Evolutionary conservation across 2,329 filamentous ascomycete genomes (phyloP).

Genomic region (Xylaria sp.): DNA sequence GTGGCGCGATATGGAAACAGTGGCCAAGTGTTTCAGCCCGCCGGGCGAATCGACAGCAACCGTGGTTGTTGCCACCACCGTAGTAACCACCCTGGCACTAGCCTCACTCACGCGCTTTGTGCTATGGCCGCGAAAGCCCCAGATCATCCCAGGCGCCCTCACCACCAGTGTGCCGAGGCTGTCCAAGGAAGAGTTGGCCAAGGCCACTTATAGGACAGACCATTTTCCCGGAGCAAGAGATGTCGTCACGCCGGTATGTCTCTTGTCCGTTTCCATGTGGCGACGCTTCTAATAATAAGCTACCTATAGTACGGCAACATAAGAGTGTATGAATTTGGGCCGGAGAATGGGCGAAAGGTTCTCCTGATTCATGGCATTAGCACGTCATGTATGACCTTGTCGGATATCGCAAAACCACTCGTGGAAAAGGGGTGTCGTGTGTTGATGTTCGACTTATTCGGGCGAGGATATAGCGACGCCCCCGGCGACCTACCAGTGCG

Average conservation of each 20-base stretch:
- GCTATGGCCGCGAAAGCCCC: conserved; percentile 55
- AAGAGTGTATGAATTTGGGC: conserved; percentile 85
- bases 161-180: conserved; percentile 53
- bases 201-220: conserved; percentile 70
- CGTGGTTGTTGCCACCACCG: conserved; percentile 53
- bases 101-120: conserved; percentile 49
- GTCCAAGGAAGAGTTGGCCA: conserved; percentile 50
- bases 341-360: conserved; percentile 76
- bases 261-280: neutral
- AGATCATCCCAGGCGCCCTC: conserved; percentile 57
- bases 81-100: conserved; percentile 54
- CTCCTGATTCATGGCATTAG: conserved; percentile 86
- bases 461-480: conserved; percentile 72
- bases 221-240: conserved; percentile 78
- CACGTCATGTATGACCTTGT: conserved; percentile 79
- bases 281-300: conserved; percentile 1
- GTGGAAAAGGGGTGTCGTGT: conserved; percentile 78
- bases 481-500: conserved; percentile 71
- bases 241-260: conserved; percentile 70
- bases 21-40: conserved; percentile 41
- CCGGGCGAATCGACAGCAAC: conserved; percentile 44
- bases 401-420: conserved; percentile 72
- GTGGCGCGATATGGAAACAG: conserved; percentile 45
- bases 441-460: conserved; percentile 81
- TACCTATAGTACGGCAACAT: conserved; percentile 72